phyloP scores from a whole-genome alignment of 2,329 filamentous ascomycete genomes.

The Calycina herbarum region DNA sequence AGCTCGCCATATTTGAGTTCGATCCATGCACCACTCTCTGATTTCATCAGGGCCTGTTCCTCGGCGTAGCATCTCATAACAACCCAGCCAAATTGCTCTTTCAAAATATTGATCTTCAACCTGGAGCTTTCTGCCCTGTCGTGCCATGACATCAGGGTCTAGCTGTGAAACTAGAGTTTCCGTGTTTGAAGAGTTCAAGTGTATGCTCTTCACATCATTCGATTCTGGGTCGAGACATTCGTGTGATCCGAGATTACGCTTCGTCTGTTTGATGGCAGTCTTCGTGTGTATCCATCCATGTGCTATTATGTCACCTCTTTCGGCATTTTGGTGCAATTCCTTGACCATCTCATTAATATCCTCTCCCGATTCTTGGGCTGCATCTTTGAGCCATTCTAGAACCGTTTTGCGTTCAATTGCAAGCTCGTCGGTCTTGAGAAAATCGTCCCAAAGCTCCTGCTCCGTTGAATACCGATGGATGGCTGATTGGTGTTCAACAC shows the following conservation, averaged over 20 bases:
- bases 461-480: slow-evolving; percentile 59
- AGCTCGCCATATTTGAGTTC: slow-evolving; percentile 87
- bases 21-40: slow-evolving; percentile 80
- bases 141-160: slow-evolving; percentile 84
- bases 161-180: slow-evolving; percentile 78
- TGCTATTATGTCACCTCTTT: slow-evolving; percentile 78
- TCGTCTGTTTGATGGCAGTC: slow-evolving; percentile 84
- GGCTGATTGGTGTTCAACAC: slow-evolving; percentile 16
- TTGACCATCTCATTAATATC: slow-evolving; percentile 75
- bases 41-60: slow-evolving; percentile 75
- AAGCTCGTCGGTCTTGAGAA: slow-evolving; percentile 69
- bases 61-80: slow-evolving; percentile 86
- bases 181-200: slow-evolving; percentile 57
- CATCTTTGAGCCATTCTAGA: slow-evolving; percentile 82
- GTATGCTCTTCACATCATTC: slow-evolving; percentile 54
- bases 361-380: slow-evolving; percentile 64
- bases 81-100: slow-evolving; percentile 87
- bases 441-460: slow-evolving; percentile 68
- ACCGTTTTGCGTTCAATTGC: slow-evolving; percentile 79
- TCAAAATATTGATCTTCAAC: slow-evolving; percentile 86
- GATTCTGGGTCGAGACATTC: slow-evolving; percentile 64
- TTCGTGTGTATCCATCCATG: slow-evolving; percentile 93
- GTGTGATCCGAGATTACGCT: slow-evolving; percentile 70
- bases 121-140: slow-evolving; percentile 76
- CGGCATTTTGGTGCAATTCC: slow-evolving; percentile 73